Conservation (phyloP, 2,329 filamentous ascomycete genomes). For the Ascomycota sp. region DNA sequence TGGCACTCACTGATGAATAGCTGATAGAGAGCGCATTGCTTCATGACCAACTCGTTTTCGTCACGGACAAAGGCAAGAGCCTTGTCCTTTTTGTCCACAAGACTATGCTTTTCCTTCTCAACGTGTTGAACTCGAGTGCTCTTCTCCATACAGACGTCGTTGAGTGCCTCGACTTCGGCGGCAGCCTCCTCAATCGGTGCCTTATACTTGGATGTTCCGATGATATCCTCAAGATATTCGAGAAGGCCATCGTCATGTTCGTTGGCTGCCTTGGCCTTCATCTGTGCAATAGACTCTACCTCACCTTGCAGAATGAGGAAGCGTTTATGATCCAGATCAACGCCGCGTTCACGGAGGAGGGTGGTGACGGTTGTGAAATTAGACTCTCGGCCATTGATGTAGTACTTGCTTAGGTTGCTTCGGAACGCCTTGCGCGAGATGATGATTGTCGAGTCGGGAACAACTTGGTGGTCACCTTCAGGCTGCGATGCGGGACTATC, state of each 20-base stretch:
- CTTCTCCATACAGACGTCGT: slow-evolving; percentile 89
- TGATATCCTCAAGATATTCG: slow-evolving; percentile 95
- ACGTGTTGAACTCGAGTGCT: slow-evolving; percentile 88
- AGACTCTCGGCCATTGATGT: slow-evolving; percentile 74
- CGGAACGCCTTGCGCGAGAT: slow-evolving; percentile 88
- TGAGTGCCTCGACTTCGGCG: slow-evolving; percentile 69
- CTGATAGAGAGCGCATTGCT: slow-evolving; percentile 82
- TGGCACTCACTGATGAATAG: slow-evolving; percentile 72
- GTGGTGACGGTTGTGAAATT: slow-evolving; percentile 84
- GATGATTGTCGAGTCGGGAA: slow-evolving; percentile 65
- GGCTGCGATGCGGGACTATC: slow-evolving; percentile 22
- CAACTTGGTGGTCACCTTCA: slow-evolving; percentile 48
- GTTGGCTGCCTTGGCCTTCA: slow-evolving; percentile 88
- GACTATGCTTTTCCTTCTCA: slow-evolving; percentile 79
- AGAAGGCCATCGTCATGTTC: slow-evolving; percentile 92
- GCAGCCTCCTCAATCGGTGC: slow-evolving; percentile 87
- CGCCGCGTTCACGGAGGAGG: slow-evolving; percentile 63
- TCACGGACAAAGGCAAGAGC: slow-evolving; percentile 73
- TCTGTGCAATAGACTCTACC: slow-evolving; percentile 94
- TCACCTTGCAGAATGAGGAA: slow-evolving; percentile 95
- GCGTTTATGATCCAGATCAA: slow-evolving; percentile 93
- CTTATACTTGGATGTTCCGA: slow-evolving; percentile 97
- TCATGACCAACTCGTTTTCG: slow-evolving; percentile 76
- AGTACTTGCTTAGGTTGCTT: slow-evolving; percentile 96
- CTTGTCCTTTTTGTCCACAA: slow-evolving; percentile 94